Evolutionary conservation across 148 eudicot genomes (phyloP), one percentile per base, ranked within the genome.

Genomic region (Vaccinium vitisidaea): DNA sequence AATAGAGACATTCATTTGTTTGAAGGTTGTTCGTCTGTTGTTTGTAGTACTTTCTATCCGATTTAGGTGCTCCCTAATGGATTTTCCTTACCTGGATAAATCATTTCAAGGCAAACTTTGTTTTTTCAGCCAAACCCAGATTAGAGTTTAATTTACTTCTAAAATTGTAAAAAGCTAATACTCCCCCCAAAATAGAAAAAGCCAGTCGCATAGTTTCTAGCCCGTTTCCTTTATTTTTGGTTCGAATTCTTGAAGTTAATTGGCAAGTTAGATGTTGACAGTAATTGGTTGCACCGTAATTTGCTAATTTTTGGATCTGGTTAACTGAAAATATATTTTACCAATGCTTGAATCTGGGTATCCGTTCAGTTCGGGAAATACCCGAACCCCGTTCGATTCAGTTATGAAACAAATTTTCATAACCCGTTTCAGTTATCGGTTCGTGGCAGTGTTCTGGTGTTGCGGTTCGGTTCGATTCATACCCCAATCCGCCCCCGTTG

Each of bases 221-320:
- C 56, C n/a, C 12, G 56, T 76, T 50, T 76, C 18, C 56, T 23
- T 76, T 21, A 75, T 75, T 19, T 75, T 16, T 46, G 54, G 53
- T 46, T 43, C 50, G 80, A n/a, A 48, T 76, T 76, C 80, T 76
- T 23, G 80, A 48, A n/a, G 55, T 76, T n/a, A 48, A 49, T 8
- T 76, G 80, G 56, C 23, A 76, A n/a, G 18, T 76, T 76, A 4
- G 6, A 21, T 49, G 80, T 76, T 49, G 30, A 48, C 9, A 5
- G 5, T 4, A 25, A 49, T 50, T 49, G 11, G 5, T 49, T 55
- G 14, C 80, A 21, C 55, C 80, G 12, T 49, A 5, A 7, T 48
- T 36, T 49, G 2, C 1, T 76, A 46, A 18, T 75, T 46, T 69
- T 19, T 48, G 14, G 52, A n/a, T 76, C 25, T 48, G 49, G 55